phyloP scores from a whole-genome alignment of 116 monocot species.

The Posidonia oceanica region DNA sequence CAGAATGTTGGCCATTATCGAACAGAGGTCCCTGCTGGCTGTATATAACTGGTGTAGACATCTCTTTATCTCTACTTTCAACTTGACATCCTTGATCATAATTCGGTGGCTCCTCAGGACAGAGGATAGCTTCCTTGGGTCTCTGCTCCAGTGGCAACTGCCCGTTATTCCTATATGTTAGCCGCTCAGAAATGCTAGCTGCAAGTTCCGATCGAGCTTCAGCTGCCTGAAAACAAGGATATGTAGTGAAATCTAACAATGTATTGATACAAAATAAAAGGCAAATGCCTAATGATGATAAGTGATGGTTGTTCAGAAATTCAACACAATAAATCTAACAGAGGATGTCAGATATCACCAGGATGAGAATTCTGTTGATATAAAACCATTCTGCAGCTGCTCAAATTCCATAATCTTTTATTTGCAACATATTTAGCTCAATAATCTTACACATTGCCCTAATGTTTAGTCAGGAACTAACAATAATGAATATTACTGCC shows the following conservation, averaged over 20 bases:
- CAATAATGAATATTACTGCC: too few relatives aligned
- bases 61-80: slow-evolving; percentile 8
- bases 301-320: not conserved
- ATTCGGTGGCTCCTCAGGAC: slow-evolving; percentile 1
- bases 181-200: slow-evolving; percentile 16
- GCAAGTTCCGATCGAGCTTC: slow-evolving; percentile 25
- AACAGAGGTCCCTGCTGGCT: slow-evolving; percentile 10
- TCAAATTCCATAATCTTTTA: too few relatives aligned
- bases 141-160: slow-evolving; percentile 7
- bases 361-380: not conserved
- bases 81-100: slow-evolving; percentile 7
- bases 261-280: not conserved
- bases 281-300: not conserved
- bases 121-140: slow-evolving; percentile 5
- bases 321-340: not conserved
- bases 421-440: too few relatives aligned
- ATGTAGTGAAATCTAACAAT: not conserved
- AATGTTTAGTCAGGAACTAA: too few relatives aligned
- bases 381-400: not conserved
- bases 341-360: not conserved
- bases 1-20: not conserved
- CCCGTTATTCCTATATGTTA: slow-evolving; percentile 1
- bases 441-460: too few relatives aligned
- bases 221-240: slow-evolving; percentile 29
- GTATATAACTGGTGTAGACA: slow-evolving; percentile 6